Evolutionary conservation across 768 basidiomycete genomes (phyloP).

Genomic region (Pholiota conissans): DNA sequence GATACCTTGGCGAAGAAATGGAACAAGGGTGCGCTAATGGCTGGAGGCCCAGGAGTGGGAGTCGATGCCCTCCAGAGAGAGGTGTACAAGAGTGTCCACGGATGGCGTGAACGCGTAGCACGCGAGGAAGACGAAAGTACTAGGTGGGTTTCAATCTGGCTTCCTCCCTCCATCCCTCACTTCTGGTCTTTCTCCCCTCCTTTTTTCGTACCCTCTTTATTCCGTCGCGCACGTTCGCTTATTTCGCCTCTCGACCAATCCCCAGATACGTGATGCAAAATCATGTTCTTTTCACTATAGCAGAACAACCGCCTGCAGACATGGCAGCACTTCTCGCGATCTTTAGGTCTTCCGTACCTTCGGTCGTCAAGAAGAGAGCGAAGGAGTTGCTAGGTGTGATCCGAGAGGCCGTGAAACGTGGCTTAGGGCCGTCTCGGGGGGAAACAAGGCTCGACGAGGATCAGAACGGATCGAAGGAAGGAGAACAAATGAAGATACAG

Average conservation of each 20-base stretch:
- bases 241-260: conserved; percentile 1
- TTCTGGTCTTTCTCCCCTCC: neutral
- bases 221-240: neutral
- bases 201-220: neutral
- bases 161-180: neutral
- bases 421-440: conserved; percentile 16
- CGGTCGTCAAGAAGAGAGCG: conserved; percentile 59
- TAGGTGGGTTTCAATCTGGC: conserved; percentile 49
- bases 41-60: conserved; percentile 34
- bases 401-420: conserved; percentile 42
- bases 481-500: neutral
- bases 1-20: conserved; percentile 76
- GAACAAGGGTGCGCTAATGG: conserved; percentile 63
- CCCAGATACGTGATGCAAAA: conserved; percentile 74
- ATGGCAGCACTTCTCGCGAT: conserved; percentile 59
- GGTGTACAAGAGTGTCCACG: conserved; percentile 73
- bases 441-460: neutral
- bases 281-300: conserved; percentile 70
- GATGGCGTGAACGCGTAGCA: conserved; percentile 80
- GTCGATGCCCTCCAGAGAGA: conserved; percentile 47
- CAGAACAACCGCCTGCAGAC: conserved; percentile 70
- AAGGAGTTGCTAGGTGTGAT: conserved; percentile 70
- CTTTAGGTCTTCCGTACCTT: conserved; percentile 56
- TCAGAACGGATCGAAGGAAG: neutral
- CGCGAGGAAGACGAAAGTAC: conserved; percentile 87